Conservation (phyloP, 306 rosid species). For the Vigna nakashimae region DNA sequence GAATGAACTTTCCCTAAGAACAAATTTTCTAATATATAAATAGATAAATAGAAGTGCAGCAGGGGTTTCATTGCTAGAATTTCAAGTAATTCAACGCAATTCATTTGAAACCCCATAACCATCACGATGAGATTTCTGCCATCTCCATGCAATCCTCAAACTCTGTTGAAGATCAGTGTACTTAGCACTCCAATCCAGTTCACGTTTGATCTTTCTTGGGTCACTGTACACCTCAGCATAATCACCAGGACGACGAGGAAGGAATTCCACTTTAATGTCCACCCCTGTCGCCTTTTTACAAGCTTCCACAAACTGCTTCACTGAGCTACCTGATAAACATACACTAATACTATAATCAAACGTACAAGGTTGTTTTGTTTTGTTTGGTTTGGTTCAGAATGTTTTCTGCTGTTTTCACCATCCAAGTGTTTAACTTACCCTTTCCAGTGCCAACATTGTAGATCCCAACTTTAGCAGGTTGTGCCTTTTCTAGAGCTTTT, state of each 20-base stretch:
- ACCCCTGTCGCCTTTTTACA: slow-evolving; percentile 89
- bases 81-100: slow-evolving; percentile 48
- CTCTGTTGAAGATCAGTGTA: slow-evolving; percentile 74
- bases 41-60: slow-evolving; percentile 51
- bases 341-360: not conserved
- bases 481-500: slow-evolving; percentile 86
- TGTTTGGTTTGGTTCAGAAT: not conserved
- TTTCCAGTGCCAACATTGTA: slow-evolving; percentile 94
- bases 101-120: slow-evolving; percentile 69
- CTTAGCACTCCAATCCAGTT: slow-evolving; percentile 83
- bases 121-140: slow-evolving; percentile 84
- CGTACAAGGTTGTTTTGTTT: not conserved
- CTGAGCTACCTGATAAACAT: slow-evolving; percentile 78
- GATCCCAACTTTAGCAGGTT: slow-evolving; percentile 75
- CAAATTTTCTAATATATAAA: slow-evolving; percentile 42
- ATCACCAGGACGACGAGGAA: slow-evolving; percentile 91
- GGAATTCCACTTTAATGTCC: slow-evolving; percentile 76
- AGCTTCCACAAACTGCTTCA: slow-evolving; percentile 92
- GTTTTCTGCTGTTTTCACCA: not conserved
- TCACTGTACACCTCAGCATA: slow-evolving; percentile 90
- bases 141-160: slow-evolving; percentile 80
- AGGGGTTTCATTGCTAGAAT: slow-evolving; percentile 40
- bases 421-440: slow-evolving; percentile 58
- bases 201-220: slow-evolving; percentile 72
- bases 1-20: slow-evolving; percentile 56